These are phyloP conservation scores for Tirmania nivea DNA, from an alignment of 495 filamentous ascomycete genomes.

Conservation along the genomic window DNA sequence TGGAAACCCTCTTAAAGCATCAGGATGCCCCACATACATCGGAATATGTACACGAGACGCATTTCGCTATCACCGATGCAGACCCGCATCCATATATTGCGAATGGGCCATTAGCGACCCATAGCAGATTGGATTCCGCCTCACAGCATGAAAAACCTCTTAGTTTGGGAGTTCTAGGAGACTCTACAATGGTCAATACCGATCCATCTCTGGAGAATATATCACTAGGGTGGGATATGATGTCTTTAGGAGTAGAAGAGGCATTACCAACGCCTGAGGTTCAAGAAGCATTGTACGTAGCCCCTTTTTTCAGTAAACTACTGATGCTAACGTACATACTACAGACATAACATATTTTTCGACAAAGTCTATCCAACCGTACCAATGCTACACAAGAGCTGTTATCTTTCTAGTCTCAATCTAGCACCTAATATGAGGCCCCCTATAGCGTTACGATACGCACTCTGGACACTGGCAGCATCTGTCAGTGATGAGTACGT, in stretches of 20 bases:
- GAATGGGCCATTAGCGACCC: too few species aligned
- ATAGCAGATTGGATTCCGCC: too few species aligned
- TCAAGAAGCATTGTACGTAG: constrained; percentile 66
- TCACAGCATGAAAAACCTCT: too few species aligned
- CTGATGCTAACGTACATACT: background rate
- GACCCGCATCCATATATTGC: too few species aligned
- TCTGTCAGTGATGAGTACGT: constrained; percentile 61
- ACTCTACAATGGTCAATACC: too few species aligned
- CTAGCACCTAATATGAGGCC: constrained; percentile 68
- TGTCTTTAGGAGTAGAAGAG: constrained; percentile 78
- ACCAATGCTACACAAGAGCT: constrained; percentile 72
- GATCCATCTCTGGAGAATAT: too few species aligned
- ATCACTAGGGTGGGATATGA: constrained; percentile 55
- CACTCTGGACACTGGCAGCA: constrained; percentile 79
- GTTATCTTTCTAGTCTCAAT: constrained; percentile 67
- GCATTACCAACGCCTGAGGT: constrained; percentile 71
- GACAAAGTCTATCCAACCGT: constrained; percentile 67
- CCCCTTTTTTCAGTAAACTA: background rate
- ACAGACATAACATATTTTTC: constrained; percentile 68
- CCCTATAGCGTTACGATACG: constrained; percentile 73
- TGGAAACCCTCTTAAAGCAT: constrained; percentile 74
- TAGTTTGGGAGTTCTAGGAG: too few species aligned
- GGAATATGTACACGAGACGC: too few species aligned
- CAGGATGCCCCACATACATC: constrained; percentile 22
- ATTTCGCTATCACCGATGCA: too few species aligned